phyloP scores from a whole-genome alignment of 2,329 filamentous ascomycete genomes.

The Ambrosiella beaveri region DNA sequence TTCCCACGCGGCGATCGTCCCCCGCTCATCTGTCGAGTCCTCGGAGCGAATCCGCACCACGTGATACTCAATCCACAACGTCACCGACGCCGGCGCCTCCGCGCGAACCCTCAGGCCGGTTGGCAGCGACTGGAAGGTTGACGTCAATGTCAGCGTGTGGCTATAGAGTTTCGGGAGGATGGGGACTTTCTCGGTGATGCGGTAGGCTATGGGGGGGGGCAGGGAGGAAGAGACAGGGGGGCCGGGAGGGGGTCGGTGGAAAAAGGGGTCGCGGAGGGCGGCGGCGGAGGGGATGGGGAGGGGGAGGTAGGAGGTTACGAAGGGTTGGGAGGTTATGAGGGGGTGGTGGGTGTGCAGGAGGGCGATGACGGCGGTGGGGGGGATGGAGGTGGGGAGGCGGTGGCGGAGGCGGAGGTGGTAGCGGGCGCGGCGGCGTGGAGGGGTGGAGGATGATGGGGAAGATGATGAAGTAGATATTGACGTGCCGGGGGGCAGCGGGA shows the following conservation, averaged over 20 bases:
- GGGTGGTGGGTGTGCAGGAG: constrained; percentile 25
- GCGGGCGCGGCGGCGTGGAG: constrained; percentile 15
- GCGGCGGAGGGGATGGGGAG: constrained; percentile 20
- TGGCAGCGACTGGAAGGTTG: constrained; percentile 26
- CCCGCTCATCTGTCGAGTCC: background rate
- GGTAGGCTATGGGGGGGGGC: constrained; percentile 18
- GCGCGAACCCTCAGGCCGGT: constrained; percentile 27
- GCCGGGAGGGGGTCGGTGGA: constrained; percentile 16
- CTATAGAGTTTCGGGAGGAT: constrained; percentile 24
- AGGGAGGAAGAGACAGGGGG: background rate
- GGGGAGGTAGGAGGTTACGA: constrained; percentile 22
- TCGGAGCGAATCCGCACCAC: constrained; percentile 1
- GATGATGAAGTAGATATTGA: constrained; percentile 14
- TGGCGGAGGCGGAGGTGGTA: constrained; percentile 22
- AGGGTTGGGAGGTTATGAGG: constrained; percentile 25
- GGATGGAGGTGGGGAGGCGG: constrained; percentile 25
- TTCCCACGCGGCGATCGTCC: constrained; percentile 14
- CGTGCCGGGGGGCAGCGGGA: constrained; percentile 17
- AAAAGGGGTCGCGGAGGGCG: constrained; percentile 26
- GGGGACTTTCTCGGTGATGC: constrained; percentile 19
- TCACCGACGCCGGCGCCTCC: constrained; percentile 26
- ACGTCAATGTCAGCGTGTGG: constrained; percentile 26
- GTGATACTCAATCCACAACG: constrained; percentile 24
- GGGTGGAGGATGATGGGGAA: constrained; percentile 12
- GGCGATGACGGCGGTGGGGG: constrained; percentile 23